Conservation (phyloP, 768 basidiomycete genomes). For the Panaeolus papilionaceus region DNA sequence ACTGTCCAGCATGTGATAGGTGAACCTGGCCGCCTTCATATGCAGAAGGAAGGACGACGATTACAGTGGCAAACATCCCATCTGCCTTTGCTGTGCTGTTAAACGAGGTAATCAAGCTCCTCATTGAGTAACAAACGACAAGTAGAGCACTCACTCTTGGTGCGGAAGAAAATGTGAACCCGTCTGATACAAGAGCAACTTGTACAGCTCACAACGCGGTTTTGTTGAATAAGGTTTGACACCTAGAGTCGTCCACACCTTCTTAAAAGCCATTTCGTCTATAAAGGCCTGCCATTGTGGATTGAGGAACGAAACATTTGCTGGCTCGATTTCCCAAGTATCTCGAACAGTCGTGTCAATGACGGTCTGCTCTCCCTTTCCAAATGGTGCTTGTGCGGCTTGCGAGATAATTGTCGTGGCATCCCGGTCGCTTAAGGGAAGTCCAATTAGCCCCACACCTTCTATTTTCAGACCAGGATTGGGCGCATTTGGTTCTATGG, state of each 20-base stretch:
- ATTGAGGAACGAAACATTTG: conserved; percentile 45
- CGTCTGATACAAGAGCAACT: conserved; percentile 52
- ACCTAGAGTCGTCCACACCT: conserved; percentile 44
- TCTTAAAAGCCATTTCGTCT: conserved; percentile 29
- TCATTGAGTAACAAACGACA: neutral
- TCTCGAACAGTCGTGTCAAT: conserved; percentile 51
- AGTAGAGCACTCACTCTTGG: conserved; percentile 44
- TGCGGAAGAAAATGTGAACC: conserved; percentile 56
- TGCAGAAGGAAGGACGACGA: conserved; percentile 52
- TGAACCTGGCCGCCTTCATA: conserved; percentile 54
- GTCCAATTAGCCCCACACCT: conserved; percentile 47
- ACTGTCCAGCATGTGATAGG: conserved; percentile 43
- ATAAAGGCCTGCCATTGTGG: conserved; percentile 46
- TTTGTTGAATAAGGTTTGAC: conserved; percentile 33
- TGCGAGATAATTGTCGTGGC: conserved; percentile 43
- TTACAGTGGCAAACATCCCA: conserved; percentile 59
- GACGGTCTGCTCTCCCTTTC: conserved; percentile 47
- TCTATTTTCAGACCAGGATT: conserved; percentile 48
- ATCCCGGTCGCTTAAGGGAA: conserved; percentile 47
- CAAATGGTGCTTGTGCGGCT: conserved; percentile 50
- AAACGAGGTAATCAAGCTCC: neutral
- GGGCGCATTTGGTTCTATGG: conserved; percentile 35
- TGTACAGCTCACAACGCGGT: conserved; percentile 49
- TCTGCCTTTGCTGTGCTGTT: conserved; percentile 50
- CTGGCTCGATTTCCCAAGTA: conserved; percentile 58